Percentiles rank a stretch among this genome's conserved stretches.
Evolutionary conservation across 139 green algal species (phyloP).

Genomic region (Ulvella scutata): DNA sequence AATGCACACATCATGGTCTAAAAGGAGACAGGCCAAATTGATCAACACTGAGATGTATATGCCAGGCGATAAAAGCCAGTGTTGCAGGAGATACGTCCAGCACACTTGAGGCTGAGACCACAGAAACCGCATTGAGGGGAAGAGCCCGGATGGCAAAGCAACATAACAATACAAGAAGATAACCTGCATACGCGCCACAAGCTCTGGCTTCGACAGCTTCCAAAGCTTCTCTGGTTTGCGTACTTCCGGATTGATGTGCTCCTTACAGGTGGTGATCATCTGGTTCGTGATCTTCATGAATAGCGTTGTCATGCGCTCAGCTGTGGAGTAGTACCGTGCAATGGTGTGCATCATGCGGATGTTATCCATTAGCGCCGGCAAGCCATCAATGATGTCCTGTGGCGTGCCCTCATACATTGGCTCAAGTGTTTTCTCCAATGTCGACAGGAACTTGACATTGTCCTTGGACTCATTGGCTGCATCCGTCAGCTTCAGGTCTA

Average conservation of each 20-base stretch:
- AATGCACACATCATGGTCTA: too few species aligned
- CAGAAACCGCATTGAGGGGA: too few species aligned
- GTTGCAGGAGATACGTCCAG: too few species aligned
- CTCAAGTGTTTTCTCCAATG: conserved; percentile 69
- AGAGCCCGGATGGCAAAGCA: not conserved
- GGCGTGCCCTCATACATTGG: conserved; percentile 49
- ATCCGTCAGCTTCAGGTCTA: conserved; percentile 66
- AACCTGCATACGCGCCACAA: conserved; percentile 55
- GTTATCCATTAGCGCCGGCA: conserved; percentile 62
- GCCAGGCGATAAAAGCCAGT: too few species aligned
- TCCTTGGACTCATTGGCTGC: conserved; percentile 79
- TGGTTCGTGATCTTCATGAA: conserved; percentile 73
- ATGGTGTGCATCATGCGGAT: conserved; percentile 80
- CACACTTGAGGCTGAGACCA: too few species aligned
- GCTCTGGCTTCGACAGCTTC: conserved; percentile 18
- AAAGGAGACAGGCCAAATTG: too few species aligned
- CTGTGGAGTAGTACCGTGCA: conserved; percentile 70
- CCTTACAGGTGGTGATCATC: conserved; percentile 58
- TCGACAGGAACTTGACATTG: conserved; percentile 83
- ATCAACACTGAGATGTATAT: too few species aligned
- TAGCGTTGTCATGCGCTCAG: conserved; percentile 64
- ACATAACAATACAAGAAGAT: not conserved
- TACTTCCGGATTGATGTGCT: conserved; percentile 34
- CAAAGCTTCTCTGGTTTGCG: conserved; percentile 27
- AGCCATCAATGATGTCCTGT: conserved; percentile 45